Evolutionary conservation across 225 moss, liverwort and hornwort genomes (phyloP).

Genomic region (Antitrichia curtipendula): DNA sequence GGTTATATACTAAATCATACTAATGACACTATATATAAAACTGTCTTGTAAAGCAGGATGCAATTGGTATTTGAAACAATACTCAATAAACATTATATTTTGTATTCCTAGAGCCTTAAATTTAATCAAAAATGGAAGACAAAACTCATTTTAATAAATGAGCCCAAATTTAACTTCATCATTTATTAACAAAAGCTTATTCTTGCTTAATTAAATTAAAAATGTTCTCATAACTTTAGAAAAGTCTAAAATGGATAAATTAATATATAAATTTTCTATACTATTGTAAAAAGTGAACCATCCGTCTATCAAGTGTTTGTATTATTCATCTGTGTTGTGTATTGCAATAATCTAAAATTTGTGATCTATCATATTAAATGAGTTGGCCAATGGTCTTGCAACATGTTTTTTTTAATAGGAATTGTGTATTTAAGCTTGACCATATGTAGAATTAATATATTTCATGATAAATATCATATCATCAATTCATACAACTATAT

Average conservation of each 20-base stretch:
- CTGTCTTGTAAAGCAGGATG: background rate
- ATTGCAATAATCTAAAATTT: too few relatives aligned
- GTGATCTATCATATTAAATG: background rate
- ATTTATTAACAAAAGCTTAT: background rate
- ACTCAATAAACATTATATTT: background rate
- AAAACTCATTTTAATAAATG: background rate
- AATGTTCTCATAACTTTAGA: too few relatives aligned
- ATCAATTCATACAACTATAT: background rate
- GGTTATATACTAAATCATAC: too few relatives aligned
- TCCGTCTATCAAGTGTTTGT: background rate
- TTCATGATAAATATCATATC: background rate
- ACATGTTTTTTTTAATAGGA: background rate
- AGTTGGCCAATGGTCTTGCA: background rate
- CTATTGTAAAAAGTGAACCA: background rate
- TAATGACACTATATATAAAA: background rate
- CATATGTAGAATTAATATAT: background rate
- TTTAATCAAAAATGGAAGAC: background rate
- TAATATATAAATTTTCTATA: too few relatives aligned
- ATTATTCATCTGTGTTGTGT: rapidly evolving
- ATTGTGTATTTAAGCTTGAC: background rate
- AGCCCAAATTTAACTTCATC: background rate
- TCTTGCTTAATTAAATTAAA: background rate
- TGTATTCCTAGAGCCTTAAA: background rate
- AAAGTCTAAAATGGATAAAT: background rate
- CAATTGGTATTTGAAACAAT: background rate